phyloP scores from a whole-genome alignment of 1,139 yeast species.

The Yamadazyma spencermartinsiae region DNA sequence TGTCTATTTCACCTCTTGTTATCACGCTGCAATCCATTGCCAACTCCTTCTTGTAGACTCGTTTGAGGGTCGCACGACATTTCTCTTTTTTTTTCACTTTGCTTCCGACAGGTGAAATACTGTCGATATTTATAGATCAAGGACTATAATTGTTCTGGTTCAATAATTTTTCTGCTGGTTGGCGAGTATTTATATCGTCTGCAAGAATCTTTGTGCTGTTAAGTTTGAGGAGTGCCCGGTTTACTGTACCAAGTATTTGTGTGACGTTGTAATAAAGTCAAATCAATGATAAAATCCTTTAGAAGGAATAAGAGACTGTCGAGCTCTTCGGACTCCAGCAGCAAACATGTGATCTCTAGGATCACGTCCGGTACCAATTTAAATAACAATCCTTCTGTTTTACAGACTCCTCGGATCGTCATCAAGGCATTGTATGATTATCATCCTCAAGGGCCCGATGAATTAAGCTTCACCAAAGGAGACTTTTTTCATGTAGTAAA shows the following conservation, averaged over 20 bases:
- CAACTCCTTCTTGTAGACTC: no score
- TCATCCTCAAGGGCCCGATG: conserved; percentile 79
- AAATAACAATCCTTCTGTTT: conserved; percentile 19
- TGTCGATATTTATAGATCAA: conserved; percentile 1
- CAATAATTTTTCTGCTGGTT: no score
- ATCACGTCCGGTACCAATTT: conserved; percentile 23
- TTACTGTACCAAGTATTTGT: no score
- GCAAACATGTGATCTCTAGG: conserved; percentile 39
- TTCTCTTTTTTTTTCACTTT: not conserved
- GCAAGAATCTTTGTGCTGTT: no score
- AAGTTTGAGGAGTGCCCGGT: no score
- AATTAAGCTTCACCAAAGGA: conserved; percentile 73
- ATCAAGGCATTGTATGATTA: conserved; percentile 82
- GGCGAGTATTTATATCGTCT: no score
- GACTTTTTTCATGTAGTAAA: conserved; percentile 84
- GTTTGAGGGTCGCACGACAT: no score
- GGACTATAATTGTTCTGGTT: no score
- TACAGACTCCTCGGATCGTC: conserved; percentile 70
- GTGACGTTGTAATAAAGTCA: no score
- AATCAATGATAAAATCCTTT: conserved; percentile 43
- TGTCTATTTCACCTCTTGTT: no score
- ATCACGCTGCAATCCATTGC: no score
- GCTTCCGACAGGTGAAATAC: not conserved
- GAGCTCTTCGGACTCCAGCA: conserved; percentile 34
- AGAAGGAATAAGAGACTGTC: conserved; percentile 46